phyloP scores from a whole-genome alignment of 768 basidiomycete genomes.

The Termitomyces sp. region DNA sequence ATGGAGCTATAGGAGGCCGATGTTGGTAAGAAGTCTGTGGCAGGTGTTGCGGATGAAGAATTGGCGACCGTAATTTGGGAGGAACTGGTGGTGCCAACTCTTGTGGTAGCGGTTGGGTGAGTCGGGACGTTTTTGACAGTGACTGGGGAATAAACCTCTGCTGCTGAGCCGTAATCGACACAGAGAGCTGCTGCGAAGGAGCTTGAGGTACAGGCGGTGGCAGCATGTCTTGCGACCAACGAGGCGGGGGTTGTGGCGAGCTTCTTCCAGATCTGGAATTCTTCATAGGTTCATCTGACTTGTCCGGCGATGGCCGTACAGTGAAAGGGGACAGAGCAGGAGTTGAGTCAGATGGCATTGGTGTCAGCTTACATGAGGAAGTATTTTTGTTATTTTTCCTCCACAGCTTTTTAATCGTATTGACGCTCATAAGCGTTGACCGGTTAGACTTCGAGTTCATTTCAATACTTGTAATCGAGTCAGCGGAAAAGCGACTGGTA shows the following conservation, averaged over 20 bases:
- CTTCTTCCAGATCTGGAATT: conserved; percentile 19
- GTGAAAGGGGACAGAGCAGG: conserved; percentile 27
- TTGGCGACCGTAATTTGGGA: conserved; percentile 1
- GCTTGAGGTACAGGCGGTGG: conserved; percentile 14
- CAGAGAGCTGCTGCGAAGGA: conserved; percentile 10
- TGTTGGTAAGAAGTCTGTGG: not conserved
- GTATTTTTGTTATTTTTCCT: conserved; percentile 61
- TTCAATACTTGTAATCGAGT: conserved; percentile 49
- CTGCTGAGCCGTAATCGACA: conserved; percentile 5
- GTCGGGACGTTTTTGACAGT: not conserved
- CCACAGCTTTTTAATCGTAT: conserved; percentile 72
- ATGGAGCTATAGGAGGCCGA: not conserved
- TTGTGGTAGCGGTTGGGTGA: not conserved
- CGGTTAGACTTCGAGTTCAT: conserved; percentile 27
- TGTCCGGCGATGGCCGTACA: conserved; percentile 29
- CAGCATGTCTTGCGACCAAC: conserved; percentile 18
- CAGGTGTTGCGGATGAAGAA: conserved; percentile 1
- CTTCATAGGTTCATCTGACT: conserved; percentile 30
- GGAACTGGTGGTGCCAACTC: not conserved
- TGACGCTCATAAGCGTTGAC: conserved; percentile 65
- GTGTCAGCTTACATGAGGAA: conserved; percentile 38
- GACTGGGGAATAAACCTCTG: not conserved
- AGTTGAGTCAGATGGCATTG: conserved; percentile 28
- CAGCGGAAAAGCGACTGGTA: conserved; percentile 72
- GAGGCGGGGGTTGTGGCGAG: conserved; percentile 19